Base-by-base conservation (phyloP, 257 asterid genomes). In the Coffea canephora region DNA sequence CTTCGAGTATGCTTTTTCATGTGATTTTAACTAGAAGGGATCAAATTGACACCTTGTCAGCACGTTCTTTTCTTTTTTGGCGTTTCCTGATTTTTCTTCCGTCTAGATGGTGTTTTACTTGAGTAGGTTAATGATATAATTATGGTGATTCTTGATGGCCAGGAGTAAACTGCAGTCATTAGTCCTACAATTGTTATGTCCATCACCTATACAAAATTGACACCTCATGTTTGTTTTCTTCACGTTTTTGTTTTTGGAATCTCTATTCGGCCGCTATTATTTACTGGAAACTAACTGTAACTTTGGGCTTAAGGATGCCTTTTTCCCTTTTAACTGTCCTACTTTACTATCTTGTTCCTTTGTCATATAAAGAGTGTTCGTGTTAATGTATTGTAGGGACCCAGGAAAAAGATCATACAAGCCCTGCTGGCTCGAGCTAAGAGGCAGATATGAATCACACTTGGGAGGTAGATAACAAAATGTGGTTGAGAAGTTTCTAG, bases 321-420 rank as follows among this genome's bases (percentile, higher is more conserved):
- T 74, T 68, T 49, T 23, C 65, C 18, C 10, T 27, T 67, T 45
- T 41, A 52, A 76, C n/a, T 68, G 21, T 52, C 25, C 21, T 18
- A 39, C 57, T 66, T 27, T 48, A 49, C 59, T 66, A 61, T 43
- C 27, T 61, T 21, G 45, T 62, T 79, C n/a, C 45, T 23, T 23
- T 39, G 68, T 39, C 41, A 27, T 34, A 19, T 39, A 15, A 23
- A 11, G 2, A 59, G 43, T n/a, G 8, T 76, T 82, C 76, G 65
- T 66, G 65, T 31, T 70, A 75, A 69, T 77, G 73, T 43, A 73
- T 86, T 84, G 81, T 88, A 95, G 98, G 97, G 98, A 43, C 99
- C 98, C n/a, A 88, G 99, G 80, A 93, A 93, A 87, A 95, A 95
- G 83, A 91, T 95, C 82, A 65, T 93, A 72, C 93, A 86, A 5